Evolutionary conservation across 1,284 basidiomycete species (phyloP).

Genomic region (Kwoniella shivajii): DNA sequence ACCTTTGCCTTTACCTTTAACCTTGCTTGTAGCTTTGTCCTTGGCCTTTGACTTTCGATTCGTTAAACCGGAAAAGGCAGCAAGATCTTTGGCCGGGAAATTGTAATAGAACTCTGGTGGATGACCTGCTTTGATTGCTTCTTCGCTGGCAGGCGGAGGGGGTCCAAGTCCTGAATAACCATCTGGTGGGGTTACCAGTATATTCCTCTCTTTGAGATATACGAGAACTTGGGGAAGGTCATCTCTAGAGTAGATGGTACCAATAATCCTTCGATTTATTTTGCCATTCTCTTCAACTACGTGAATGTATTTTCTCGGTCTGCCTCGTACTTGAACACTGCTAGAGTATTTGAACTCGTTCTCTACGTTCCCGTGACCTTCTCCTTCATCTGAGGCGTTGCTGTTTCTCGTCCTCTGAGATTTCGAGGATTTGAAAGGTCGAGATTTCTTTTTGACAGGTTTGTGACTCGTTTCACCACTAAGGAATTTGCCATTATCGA

Average conservation of each 20-base stretch:
- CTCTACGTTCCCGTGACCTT: background rate
- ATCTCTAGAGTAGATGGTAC: constrained; percentile 26
- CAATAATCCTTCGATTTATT: constrained; percentile 35
- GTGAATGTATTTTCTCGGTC: constrained; percentile 46
- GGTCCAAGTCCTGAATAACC: constrained; percentile 38
- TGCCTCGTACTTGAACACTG: constrained; percentile 38
- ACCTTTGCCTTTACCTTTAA: constrained; percentile 11
- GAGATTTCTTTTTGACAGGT: background rate
- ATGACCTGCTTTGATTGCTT: constrained; percentile 26
- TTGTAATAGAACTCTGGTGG: constrained; percentile 28
- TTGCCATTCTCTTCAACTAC: constrained; percentile 42
- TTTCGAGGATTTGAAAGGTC: background rate
- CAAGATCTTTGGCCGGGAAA: constrained; percentile 14
- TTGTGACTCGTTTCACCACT: constrained; percentile 9
- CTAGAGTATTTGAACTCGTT: constrained; percentile 27
- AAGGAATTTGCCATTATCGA: constrained; percentile 1
- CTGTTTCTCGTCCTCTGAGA: background rate
- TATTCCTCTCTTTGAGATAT: constrained; percentile 25
- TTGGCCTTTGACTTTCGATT: constrained; percentile 8
- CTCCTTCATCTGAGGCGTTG: background rate
- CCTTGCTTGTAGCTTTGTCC: constrained; percentile 2
- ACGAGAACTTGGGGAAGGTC: constrained; percentile 38
- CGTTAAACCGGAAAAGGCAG: background rate
- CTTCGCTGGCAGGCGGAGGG: constrained; percentile 27
- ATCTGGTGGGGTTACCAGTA: constrained; percentile 31